Percentiles rank a stretch among this genome's conserved stretches.
These are phyloP conservation scores for Scleroderma citrinum DNA, from an alignment of 768 basidiomycete genomes.

Conservation along the genomic window DNA sequence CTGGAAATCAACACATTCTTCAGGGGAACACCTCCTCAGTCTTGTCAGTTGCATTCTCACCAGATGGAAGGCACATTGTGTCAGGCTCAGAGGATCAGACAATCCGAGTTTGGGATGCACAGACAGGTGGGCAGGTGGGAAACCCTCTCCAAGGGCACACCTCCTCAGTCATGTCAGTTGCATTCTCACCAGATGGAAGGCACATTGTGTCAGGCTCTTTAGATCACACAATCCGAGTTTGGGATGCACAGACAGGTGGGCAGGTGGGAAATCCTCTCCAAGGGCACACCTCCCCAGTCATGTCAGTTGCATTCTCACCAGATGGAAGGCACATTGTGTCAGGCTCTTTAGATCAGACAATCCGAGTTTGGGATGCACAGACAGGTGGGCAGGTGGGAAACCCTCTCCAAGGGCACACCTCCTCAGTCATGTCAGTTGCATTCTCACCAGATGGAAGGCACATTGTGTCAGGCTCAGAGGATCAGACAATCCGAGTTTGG, in stretches of 20 bases:
- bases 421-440: too few species aligned
- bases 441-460: too few species aligned
- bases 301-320: slow-evolving; percentile 1
- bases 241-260: slow-evolving; percentile 1
- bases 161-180: background rate
- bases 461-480: too few species aligned
- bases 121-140: background rate
- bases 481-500: too few species aligned
- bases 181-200: slow-evolving; percentile 5
- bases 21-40: background rate
- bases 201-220: background rate
- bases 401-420: too few species aligned
- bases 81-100: background rate
- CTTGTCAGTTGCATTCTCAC: background rate
- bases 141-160: background rate
- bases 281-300: background rate
- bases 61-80: background rate
- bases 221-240: background rate
- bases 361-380: too few species aligned
- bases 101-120: background rate
- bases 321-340: too few species aligned
- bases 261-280: too few species aligned
- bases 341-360: too few species aligned
- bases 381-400: too few species aligned
- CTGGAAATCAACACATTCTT: background rate